These are phyloP conservation scores for Vitis vinifera DNA, from an alignment of 164 flowering plant species.

Conservation along the genomic window DNA sequence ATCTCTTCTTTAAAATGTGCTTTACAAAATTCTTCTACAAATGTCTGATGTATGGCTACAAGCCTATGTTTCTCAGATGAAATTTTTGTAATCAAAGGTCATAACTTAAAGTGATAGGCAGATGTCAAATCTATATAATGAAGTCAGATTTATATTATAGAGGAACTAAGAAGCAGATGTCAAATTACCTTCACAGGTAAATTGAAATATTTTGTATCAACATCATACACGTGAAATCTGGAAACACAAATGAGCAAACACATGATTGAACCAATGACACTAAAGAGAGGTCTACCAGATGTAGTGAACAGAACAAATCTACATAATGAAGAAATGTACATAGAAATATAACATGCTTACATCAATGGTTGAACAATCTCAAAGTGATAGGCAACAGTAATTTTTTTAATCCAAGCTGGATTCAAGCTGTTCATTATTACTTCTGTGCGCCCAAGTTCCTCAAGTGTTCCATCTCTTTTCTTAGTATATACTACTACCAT, in stretches of 20 bases:
- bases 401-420: slow-evolving; percentile 73
- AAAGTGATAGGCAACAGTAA: slow-evolving; percentile 58
- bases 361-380: slow-evolving; percentile 73
- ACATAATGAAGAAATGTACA: not conserved
- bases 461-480: slow-evolving; percentile 60
- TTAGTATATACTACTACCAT: slow-evolving; percentile 60
- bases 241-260: slow-evolving; percentile 8
- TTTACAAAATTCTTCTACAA: too few species aligned
- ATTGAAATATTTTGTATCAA: slow-evolving; percentile 72
- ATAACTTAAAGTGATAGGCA: too few species aligned
- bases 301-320: not conserved
- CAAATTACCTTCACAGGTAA: slow-evolving; percentile 59
- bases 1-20: too few species aligned
- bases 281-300: too few species aligned
- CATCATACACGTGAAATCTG: slow-evolving; percentile 75
- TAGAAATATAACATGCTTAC: slow-evolving; percentile 33
- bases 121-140: too few species aligned
- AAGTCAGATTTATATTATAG: not conserved
- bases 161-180: not conserved
- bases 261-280: too few species aligned
- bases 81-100: too few species aligned
- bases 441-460: slow-evolving; percentile 86
- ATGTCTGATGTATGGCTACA: too few species aligned
- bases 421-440: slow-evolving; percentile 65
- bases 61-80: too few species aligned